Evolutionary conservation across 257 asterid species (phyloP), one percentile per base, ranked within the genome.

Genomic region (Rubia yunnanensis): DNA sequence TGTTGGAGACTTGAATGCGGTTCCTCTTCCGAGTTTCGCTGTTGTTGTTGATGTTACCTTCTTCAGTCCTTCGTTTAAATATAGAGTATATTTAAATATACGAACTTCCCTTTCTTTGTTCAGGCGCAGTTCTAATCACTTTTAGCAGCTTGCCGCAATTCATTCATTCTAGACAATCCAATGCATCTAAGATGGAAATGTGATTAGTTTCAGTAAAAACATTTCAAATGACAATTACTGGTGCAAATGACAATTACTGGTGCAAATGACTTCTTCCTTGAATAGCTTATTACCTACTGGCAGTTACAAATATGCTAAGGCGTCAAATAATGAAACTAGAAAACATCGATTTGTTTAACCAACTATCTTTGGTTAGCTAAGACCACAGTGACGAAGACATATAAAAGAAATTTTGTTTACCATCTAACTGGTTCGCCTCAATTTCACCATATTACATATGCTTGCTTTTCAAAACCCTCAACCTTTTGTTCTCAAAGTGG

Each of bases 1-100:
- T 79, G 66, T 76, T 79, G 70, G 84, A 79, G 34, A 79, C 84
- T 64, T 79, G 84, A 26, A 79, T 67, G 15, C 72, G 65, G 74
- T 70, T 79, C 84, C 71, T 79, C 67, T 68, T 79, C 26, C 67
- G 81, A 7, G 52, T 50, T 1, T 60, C 35, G 38, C 48, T 34
- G 15, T 68, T 44, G 49, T 41, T 41, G 50, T 15, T 44, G 15
- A 57, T 44, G 46, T 73, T 53, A 79, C 63, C 68, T 76, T 71
- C 62, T 73, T 79, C 65, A 79, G 81, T 36, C 81, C 84, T 28
- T 76, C 81, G n/a, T n/a, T n/a, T n/a, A n/a, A n/a, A n/a, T n/a
- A n/a, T n/a, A n/a, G n/a, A n/a, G n/a, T n/a, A n/a, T n/a, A n/a
- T n/a, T n/a, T n/a, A n/a, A n/a, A n/a, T n/a, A n/a, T n/a, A n/a